These are phyloP conservation scores for Trichosanthes cucumerina DNA, from an alignment of 306 rosid species.

Conservation along the genomic window DNA sequence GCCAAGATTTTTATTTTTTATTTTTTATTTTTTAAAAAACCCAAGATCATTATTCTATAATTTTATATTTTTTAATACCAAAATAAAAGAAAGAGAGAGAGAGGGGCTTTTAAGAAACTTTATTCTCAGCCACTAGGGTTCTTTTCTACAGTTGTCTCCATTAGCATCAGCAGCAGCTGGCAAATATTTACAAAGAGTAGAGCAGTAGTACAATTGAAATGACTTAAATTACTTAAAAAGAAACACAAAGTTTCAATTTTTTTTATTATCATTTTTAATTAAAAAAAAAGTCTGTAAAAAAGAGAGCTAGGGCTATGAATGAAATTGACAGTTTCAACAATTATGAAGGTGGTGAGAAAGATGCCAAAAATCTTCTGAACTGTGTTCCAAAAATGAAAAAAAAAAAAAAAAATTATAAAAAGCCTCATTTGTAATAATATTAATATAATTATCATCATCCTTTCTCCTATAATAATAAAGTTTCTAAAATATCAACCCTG, in stretches of 20 bases:
- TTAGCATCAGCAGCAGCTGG: constrained; percentile 21
- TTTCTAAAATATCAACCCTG: background rate
- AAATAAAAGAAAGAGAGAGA: background rate
- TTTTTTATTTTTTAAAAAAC: background rate
- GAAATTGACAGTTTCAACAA: constrained; percentile 11
- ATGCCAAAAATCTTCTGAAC: background rate
- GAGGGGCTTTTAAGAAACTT: constrained; percentile 16
- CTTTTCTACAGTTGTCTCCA: constrained; percentile 33
- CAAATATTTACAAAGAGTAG: constrained; percentile 6
- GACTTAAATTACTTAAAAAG: background rate
- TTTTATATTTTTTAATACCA: background rate
- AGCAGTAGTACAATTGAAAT: background rate
- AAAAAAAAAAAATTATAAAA: too few species aligned
- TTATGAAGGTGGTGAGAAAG: constrained; percentile 4
- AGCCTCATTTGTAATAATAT: background rate
- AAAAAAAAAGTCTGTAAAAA: background rate
- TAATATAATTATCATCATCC: too few species aligned
- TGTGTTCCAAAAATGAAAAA: background rate
- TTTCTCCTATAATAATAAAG: background rate
- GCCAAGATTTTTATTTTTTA: background rate
- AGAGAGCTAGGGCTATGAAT: background rate
- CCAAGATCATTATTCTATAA: background rate
- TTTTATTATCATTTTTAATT: background rate
- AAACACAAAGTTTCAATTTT: background rate
- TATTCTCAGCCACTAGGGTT: constrained; percentile 12